Evolutionary conservation across 1,139 yeast species (phyloP).

Genomic region (Ogataea hybrid): DNA sequence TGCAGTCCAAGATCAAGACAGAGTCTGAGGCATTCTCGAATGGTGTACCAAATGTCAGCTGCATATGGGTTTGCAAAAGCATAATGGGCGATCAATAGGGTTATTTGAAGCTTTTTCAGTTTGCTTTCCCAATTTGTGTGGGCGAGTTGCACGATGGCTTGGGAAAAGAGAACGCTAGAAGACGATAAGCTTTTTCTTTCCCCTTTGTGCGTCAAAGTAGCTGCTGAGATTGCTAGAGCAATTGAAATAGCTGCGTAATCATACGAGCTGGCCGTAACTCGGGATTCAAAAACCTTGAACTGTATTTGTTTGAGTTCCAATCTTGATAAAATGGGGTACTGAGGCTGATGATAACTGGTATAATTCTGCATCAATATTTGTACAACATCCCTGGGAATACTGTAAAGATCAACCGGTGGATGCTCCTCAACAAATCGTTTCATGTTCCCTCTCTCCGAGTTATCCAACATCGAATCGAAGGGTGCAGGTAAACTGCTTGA

Average conservation of each 20-base stretch:
- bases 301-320: constrained; percentile 8
- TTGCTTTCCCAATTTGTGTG: constrained; percentile 15
- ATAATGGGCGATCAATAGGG: constrained; percentile 22
- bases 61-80: constrained; percentile 26
- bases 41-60: constrained; percentile 20
- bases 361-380: constrained; percentile 18
- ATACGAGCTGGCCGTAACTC: constrained; percentile 6
- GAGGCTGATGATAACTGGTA: constrained; percentile 21
- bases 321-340: constrained; percentile 23
- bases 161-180: constrained; percentile 22
- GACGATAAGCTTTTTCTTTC: constrained; percentile 23
- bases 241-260: too few species aligned
- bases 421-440: constrained; percentile 17
- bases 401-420: constrained; percentile 21
- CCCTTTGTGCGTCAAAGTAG: constrained; percentile 20
- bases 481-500: constrained; percentile 24
- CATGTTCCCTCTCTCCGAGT: constrained; percentile 15
- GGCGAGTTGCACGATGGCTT: constrained; percentile 15
- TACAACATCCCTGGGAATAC: constrained; percentile 20
- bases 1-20: constrained; percentile 23
- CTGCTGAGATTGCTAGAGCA: constrained; percentile 24
- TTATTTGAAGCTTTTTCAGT: constrained; percentile 17
- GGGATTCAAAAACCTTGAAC: constrained; percentile 10
- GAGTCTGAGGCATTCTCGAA: constrained; percentile 19
- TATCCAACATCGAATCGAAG: constrained; percentile 18